Conservation (phyloP, 2,329 filamentous ascomycete genomes). For the Byssothecium circinans region DNA sequence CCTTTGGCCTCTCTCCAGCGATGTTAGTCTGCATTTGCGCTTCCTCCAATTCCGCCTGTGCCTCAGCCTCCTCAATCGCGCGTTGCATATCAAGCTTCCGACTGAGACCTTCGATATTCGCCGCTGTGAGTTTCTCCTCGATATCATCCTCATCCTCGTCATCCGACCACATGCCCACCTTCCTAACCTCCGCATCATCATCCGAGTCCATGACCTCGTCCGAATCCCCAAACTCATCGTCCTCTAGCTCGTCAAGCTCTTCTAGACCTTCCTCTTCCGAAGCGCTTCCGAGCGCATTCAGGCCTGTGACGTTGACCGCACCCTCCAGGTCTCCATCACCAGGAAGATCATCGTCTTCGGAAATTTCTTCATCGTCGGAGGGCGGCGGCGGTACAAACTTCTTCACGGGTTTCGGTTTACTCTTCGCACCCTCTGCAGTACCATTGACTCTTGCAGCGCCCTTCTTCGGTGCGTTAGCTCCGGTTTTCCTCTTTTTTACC, state of each 20-base stretch:
- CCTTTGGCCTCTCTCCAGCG: slow-evolving; percentile 69
- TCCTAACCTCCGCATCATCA: slow-evolving; percentile 39
- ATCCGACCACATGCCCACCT: slow-evolving; percentile 82
- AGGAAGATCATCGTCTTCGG: slow-evolving; percentile 42
- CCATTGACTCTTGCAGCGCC: slow-evolving; percentile 42
- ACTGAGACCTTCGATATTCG: slow-evolving; percentile 92
- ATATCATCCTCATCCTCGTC: slow-evolving; percentile 91
- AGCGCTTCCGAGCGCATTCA: slow-evolving; percentile 46
- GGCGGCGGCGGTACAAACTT: slow-evolving; percentile 33
- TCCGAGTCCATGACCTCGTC: slow-evolving; percentile 60
- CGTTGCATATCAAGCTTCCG: slow-evolving; percentile 77
- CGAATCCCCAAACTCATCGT: slow-evolving; percentile 46
- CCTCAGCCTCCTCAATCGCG: slow-evolving; percentile 78
- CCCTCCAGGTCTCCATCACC: slow-evolving; percentile 50
- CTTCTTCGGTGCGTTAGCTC: slow-evolving; percentile 40
- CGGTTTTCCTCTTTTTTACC: slow-evolving; percentile 68
- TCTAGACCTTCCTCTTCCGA: slow-evolving; percentile 40
- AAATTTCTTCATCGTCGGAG: slow-evolving; percentile 28
- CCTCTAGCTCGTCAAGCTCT: slow-evolving; percentile 39
- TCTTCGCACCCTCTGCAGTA: slow-evolving; percentile 26
- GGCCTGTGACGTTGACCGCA: slow-evolving; percentile 36
- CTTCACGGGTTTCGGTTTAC: slow-evolving; percentile 38
- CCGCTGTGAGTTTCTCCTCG: slow-evolving; percentile 88
- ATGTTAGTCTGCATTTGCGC: slow-evolving; percentile 92
- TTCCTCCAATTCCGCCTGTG: slow-evolving; percentile 82